These are phyloP conservation scores for Colletotrichum limetticola DNA, from an alignment of 2,329 filamentous ascomycete species.

Conservation along the genomic window DNA sequence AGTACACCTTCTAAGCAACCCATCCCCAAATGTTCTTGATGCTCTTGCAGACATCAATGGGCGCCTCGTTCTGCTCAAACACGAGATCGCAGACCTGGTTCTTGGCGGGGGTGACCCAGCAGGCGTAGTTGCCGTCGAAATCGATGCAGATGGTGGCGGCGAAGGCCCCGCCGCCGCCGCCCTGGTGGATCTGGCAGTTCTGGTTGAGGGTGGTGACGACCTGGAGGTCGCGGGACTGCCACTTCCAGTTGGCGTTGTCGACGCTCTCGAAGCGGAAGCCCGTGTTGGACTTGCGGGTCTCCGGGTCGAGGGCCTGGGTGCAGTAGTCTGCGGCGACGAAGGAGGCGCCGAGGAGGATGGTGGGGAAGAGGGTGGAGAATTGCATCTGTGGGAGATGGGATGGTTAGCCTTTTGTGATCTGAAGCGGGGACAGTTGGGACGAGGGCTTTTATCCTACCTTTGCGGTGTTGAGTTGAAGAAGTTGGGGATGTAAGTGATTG, in stretches of 20 bases:
- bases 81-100: slow-evolving; percentile 19
- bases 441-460: background rate
- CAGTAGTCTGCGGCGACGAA: slow-evolving; percentile 7
- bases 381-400: background rate
- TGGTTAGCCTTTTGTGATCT: background rate
- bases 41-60: background rate
- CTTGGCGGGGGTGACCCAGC: slow-evolving; percentile 2
- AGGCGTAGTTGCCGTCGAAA: slow-evolving; percentile 7
- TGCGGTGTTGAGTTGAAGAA: background rate
- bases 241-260: slow-evolving; percentile 4
- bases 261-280: background rate
- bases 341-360: background rate
- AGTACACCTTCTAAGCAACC: background rate
- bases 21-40: slow-evolving; percentile 17
- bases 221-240: slow-evolving; percentile 7
- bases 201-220: slow-evolving; percentile 1
- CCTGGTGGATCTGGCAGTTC: slow-evolving; percentile 14
- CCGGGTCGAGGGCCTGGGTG: background rate
- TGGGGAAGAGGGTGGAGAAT: background rate
- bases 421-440: too few species aligned
- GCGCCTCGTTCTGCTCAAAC: slow-evolving; percentile 6
- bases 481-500: too few species aligned
- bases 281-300: background rate
- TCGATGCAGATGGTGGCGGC: slow-evolving; percentile 13
- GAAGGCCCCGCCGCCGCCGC: slow-evolving; percentile 12